phyloP scores from a whole-genome alignment of 768 basidiomycete genomes.

The Punctularia strigosozonata region DNA sequence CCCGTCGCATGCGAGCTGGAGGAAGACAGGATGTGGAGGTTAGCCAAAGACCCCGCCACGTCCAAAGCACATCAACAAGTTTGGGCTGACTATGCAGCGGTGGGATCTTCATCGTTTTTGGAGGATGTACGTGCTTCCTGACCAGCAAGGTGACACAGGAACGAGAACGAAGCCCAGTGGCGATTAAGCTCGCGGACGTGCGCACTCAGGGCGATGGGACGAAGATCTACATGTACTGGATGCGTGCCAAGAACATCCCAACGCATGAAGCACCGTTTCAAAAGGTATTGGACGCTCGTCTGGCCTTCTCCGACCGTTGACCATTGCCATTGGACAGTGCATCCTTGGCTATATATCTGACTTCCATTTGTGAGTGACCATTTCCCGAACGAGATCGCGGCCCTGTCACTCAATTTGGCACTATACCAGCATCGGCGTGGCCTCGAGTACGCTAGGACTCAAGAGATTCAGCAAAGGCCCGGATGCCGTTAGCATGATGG shows the following conservation, averaged over 20 bases:
- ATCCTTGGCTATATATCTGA: conserved; percentile 76
- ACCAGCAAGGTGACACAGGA: not conserved
- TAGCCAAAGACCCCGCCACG: too few relatives aligned
- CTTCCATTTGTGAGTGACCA: conserved; percentile 50
- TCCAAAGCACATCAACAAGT: too few relatives aligned
- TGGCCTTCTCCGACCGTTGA: not conserved
- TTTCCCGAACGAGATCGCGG: not conserved
- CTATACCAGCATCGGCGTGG: conserved; percentile 40
- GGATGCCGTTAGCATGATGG: conserved; percentile 48
- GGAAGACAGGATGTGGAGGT: conserved; percentile 26
- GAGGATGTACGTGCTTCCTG: too few relatives aligned
- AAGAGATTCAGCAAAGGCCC: conserved; percentile 36
- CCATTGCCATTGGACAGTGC: conserved; percentile 32
- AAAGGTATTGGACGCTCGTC: conserved; percentile 33
- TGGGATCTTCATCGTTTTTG: too few relatives aligned
- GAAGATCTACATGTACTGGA: conserved; percentile 61
- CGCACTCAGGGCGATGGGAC: conserved; percentile 32
- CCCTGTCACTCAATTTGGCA: conserved; percentile 4
- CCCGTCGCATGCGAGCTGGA: conserved; percentile 58
- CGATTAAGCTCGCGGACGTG: conserved; percentile 38
- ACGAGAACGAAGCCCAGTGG: not conserved
- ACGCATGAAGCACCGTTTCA: conserved; percentile 64
- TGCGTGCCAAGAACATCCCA: conserved; percentile 59
- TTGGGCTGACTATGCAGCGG: too few relatives aligned
- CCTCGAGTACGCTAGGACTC: conserved; percentile 41